Evolutionary conservation across 192 early-diverging fungal genomes (phyloP).

Genomic region (Backusella westeae): DNA sequence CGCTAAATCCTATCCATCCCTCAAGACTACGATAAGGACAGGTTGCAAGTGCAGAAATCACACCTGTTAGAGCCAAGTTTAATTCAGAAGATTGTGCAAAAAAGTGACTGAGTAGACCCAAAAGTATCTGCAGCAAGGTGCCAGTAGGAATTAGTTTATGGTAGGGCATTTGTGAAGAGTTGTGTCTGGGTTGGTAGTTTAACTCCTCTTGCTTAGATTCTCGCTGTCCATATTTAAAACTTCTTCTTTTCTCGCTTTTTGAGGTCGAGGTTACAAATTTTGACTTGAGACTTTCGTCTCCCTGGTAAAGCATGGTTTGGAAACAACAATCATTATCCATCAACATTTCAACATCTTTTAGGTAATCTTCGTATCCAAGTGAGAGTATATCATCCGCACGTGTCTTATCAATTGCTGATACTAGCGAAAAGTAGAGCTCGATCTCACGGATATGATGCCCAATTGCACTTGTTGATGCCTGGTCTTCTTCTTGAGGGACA

Average conservation of each 20-base stretch:
- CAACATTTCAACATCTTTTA: constrained; percentile 48
- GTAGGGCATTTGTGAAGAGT: constrained; percentile 20
- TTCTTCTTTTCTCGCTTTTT: constrained; percentile 41
- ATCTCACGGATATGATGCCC: constrained; percentile 59
- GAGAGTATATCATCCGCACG: constrained; percentile 40
- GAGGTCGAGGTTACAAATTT: constrained; percentile 10
- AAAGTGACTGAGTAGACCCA: constrained; percentile 69
- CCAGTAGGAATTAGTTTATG: constrained; percentile 50
- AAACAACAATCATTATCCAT: constrained; percentile 52
- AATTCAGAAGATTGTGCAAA: constrained; percentile 85
- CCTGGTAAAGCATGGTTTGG: constrained; percentile 13
- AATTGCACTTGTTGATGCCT: constrained; percentile 33
- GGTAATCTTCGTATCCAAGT: constrained; percentile 55
- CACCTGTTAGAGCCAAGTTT: constrained; percentile 90
- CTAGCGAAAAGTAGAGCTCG: constrained; percentile 56
- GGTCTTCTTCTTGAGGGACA: constrained; percentile 41
- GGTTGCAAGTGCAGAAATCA: constrained; percentile 76
- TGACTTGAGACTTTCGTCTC: not conserved
- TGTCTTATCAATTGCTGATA: constrained; percentile 47
- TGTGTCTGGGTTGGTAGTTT: constrained; percentile 19
- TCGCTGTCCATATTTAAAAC: constrained; percentile 51
- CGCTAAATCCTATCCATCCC: constrained; percentile 63
- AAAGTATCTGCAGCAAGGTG: constrained; percentile 65
- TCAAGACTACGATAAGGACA: constrained; percentile 74
- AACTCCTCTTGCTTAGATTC: constrained; percentile 24